Evolutionary conservation across 345 rosid species (phyloP), one percentile per base, ranked within the genome.

Genomic region (Linum lewisii): DNA sequence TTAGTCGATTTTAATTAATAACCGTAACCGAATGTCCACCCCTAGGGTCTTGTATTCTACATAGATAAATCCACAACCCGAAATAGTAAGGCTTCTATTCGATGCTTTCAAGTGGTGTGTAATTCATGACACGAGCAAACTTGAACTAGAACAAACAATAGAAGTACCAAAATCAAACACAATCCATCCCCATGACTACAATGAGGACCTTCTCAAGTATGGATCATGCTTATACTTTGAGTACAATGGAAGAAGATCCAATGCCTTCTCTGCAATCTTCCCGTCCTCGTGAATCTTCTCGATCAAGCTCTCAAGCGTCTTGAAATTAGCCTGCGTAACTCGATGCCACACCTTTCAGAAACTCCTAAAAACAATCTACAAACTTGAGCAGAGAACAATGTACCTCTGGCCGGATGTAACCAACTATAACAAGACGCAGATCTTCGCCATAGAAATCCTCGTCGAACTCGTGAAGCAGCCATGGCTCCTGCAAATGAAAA

Each of bases 371-470:
- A n/a, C n/a, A 14, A 45, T 22, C 38, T 29, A 55, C 7, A 58
- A 57, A 51, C n/a, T 22, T 50, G 61, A 5, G 36, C 34, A 50
- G 0, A 51, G 24, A 15, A 42, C 11, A 10, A 14, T 26, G 38
- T 76, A 86, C 98, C 97, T 93, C 92, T 11, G 97, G 86, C 47
- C 94, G 87, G 54, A 87, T 86, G 57, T 89, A 89, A 76, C 99
- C 95, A 45, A 89, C 90, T 21, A 93, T 62, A 52, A 87, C 78
- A 32, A 93, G 86, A 62, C 64, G 81, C 51, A 89, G 65, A 70
- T 86, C 99, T 78, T 83, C 95, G 0, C 91, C 97, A 29, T 93
- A 89, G 81, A 87, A 86, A 73, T 89, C 97, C 60, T 80, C 94
- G 3, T 77, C 51, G 61, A 93, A 93, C 59, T 89, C 81, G 58